Percentiles rank a stretch among this genome's conserved stretches.
Conservation (phyloP, 192 early-diverging fungal species). For the Entomortierella chlamydospora region DNA sequence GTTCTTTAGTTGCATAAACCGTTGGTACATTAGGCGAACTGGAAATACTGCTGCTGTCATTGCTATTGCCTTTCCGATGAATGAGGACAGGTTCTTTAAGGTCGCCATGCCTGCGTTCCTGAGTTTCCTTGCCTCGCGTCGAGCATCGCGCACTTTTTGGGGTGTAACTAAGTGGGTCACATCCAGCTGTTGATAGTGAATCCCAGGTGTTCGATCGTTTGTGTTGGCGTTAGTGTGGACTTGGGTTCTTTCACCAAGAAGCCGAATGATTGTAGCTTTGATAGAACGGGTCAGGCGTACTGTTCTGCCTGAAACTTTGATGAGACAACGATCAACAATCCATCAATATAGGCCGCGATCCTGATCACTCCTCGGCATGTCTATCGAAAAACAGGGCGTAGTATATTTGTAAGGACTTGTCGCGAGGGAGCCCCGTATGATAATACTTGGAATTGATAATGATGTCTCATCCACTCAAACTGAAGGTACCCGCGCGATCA, state of each 20-base stretch:
- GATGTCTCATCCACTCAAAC: too few relatives aligned
- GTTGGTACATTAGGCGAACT: constrained; percentile 23
- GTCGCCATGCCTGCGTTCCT: neutral
- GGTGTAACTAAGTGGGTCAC: neutral
- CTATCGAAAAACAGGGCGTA: too few relatives aligned
- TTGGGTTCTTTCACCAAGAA: constrained; percentile 28
- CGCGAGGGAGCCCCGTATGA: too few relatives aligned
- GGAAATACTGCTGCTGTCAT: constrained; percentile 42
- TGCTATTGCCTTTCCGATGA: constrained; percentile 30
- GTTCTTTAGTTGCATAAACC: constrained; percentile 35
- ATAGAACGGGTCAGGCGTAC: too few relatives aligned
- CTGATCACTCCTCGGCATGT: too few relatives aligned
- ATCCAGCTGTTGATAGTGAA: constrained; percentile 6
- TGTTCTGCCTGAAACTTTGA: too few relatives aligned
- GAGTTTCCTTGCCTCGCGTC: constrained; percentile 20
- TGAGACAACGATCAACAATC: too few relatives aligned
- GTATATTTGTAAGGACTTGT: too few relatives aligned
- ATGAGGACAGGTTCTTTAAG: constrained; percentile 24
- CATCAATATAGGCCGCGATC: too few relatives aligned
- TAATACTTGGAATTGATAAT: too few relatives aligned
- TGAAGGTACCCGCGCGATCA: too few relatives aligned
- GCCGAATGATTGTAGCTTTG: too few relatives aligned
- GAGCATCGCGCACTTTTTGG: constrained; percentile 9
- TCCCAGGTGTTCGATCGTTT: constrained; percentile 30
- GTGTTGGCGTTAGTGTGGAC: constrained; percentile 25